Base-by-base conservation (phyloP, 306 rosid genomes). In the Corylus heterophylla region DNA sequence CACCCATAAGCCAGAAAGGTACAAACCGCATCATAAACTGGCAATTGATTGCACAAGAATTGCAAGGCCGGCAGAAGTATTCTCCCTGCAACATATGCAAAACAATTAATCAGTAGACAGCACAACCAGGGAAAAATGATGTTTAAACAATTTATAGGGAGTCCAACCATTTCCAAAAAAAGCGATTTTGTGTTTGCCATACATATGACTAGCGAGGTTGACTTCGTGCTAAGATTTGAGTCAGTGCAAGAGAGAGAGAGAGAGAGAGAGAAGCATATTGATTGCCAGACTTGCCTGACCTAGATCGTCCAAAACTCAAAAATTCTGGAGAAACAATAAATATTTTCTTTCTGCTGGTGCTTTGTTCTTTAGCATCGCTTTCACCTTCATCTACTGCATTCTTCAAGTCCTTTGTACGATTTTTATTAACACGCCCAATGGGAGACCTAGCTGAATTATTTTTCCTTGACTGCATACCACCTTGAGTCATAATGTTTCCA, bases 31-130 rank as follows among this genome's bases (percentile, higher is more conserved):
- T 88, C 87, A 84, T 90, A 94, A 78, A 94, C 76, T 10, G 96
- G 89, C 73, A 79, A 25, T 68, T 91, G 96, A 80, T 93, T 93
- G 82, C 93, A 92, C 98, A 97, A 93, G 87, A 91, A 93, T 82
- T 93, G 95, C 76, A 93, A 59, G 29, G 92, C 55, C 5, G 91
- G 98, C 54, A 92, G 58, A 76, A 88, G 90, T 59, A 86, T 58
- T 82, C 97, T 88, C 66, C 97, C 98, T 91, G 88, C 77, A 87
- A 78, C 78, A 86, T 44, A 69, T 1, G 44, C 31, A 73, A 59
- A 50, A 35, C 29, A 69, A 75, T 42, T 17, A 51, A 62, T n/a
- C 42, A 17, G 55, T 27, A 55, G 51, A 27, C 17, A 56, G 56
- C 54, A 10, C 44, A 44, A 58, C 51, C 67, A 13, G 17, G 69